These are phyloP conservation scores for Fusarium torulosum DNA, from an alignment of 2,329 filamentous ascomycete genomes.

Conservation along the genomic window DNA sequence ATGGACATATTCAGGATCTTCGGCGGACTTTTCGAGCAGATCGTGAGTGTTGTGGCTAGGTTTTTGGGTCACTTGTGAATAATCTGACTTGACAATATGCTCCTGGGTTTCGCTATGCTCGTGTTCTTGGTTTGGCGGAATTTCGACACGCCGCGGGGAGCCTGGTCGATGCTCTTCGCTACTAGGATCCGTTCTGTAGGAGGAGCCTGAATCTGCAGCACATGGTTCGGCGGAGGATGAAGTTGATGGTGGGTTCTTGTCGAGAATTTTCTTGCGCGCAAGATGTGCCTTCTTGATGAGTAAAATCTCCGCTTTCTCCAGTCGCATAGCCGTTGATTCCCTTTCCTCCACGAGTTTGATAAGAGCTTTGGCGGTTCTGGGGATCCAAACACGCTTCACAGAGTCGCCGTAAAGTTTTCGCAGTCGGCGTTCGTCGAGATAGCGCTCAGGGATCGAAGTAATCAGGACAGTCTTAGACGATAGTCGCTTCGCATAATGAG, in stretches of 20 bases:
- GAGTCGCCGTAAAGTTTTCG: conserved; percentile 84
- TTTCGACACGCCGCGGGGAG: conserved; percentile 15
- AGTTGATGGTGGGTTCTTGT: conserved; percentile 5
- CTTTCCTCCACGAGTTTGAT: conserved; percentile 85
- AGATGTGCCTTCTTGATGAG: conserved; percentile 84
- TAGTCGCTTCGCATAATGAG: conserved; percentile 84
- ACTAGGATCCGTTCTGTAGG: conserved; percentile 22
- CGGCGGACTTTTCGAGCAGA: conserved; percentile 39
- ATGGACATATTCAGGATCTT: conserved; percentile 54
- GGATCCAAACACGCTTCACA: conserved; percentile 87
- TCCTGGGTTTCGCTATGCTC: conserved; percentile 1
- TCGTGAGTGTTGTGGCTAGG: conserved; percentile 10
- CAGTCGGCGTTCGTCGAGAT: conserved; percentile 81
- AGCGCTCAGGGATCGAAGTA: conserved; percentile 82
- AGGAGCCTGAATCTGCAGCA: conserved; percentile 29
- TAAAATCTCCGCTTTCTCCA: conserved; percentile 89
- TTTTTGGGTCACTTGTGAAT: conserved; percentile 26
- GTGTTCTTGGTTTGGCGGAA: conserved; percentile 3
- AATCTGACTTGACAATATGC: conserved; percentile 29
- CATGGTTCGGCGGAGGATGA: conserved; percentile 26
- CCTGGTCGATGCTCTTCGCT: conserved; percentile 20
- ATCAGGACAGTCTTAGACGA: conserved; percentile 93
- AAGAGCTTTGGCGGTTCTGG: conserved; percentile 80
- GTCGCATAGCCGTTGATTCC: conserved; percentile 80
- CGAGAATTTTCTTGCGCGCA: conserved; percentile 69